Evolutionary conservation across 805 yeast species (phyloP).

Genomic region (Schwanniomyces yamadae): DNA sequence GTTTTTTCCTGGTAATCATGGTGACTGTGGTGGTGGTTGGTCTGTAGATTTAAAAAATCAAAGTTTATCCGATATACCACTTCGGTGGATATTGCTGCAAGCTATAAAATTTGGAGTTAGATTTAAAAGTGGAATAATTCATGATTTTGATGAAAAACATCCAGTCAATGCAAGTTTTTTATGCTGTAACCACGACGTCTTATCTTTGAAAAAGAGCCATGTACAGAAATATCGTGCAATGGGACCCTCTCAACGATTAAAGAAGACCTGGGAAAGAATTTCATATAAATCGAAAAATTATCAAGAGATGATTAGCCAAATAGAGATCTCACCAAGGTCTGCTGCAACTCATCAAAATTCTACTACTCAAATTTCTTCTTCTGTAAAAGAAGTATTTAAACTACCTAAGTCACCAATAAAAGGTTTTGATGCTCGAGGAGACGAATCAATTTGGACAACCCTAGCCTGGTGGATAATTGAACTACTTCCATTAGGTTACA

Average conservation of each 20-base stretch:
- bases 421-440: slow-evolving; percentile 42
- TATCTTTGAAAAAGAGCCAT: slow-evolving; percentile 20
- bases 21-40: slow-evolving; percentile 74
- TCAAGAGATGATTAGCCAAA: slow-evolving; percentile 7
- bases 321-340: slow-evolving; percentile 7
- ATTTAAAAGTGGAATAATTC: slow-evolving; percentile 42
- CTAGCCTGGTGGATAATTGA: slow-evolving; percentile 64
- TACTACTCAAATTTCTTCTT: background rate
- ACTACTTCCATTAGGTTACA: slow-evolving; percentile 55
- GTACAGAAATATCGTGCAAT: background rate
- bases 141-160: slow-evolving; percentile 38
- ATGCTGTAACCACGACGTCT: slow-evolving; percentile 53
- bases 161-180: slow-evolving; percentile 42
- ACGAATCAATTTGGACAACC: slow-evolving; percentile 18
- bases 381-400: background rate
- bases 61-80: slow-evolving; percentile 47
- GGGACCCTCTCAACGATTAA: background rate
- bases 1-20: slow-evolving; percentile 71
- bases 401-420: background rate
- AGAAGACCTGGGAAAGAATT: background rate
- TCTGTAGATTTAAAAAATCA: slow-evolving; percentile 44
- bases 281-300: slow-evolving; percentile 2
- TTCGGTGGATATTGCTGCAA: slow-evolving; percentile 62
- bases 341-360: background rate
- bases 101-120: slow-evolving; percentile 50